Evolutionary conservation across 169 alveolate genomes (phyloP).

Genomic region (Plasmodium relictum): DNA sequence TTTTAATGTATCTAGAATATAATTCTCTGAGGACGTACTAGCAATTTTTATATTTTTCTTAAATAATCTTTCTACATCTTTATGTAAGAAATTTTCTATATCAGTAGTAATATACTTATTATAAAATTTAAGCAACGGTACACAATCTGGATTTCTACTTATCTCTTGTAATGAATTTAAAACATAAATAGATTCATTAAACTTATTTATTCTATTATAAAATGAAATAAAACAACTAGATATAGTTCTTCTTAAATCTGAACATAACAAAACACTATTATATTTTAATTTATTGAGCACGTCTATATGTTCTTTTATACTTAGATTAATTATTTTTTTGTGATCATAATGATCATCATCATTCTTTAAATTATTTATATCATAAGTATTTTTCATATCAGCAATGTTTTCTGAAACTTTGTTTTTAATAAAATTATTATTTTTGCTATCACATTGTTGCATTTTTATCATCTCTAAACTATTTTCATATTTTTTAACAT

Average conservation of each 20-base stretch:
- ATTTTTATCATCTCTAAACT: background rate
- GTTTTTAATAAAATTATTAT: background rate
- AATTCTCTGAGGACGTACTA: background rate
- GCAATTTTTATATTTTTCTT: constrained; percentile 19
- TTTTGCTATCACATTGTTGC: background rate
- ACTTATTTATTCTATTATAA: constrained; percentile 33
- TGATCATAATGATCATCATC: constrained; percentile 5
- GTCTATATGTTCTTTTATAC: constrained; percentile 50
- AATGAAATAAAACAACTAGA: constrained; percentile 61
- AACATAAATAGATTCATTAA: constrained; percentile 17
- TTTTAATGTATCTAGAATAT: constrained; percentile 41
- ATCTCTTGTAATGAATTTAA: constrained; percentile 68
- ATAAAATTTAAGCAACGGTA: constrained; percentile 23
- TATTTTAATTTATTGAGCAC: constrained; percentile 44
- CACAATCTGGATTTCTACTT: constrained; percentile 67
- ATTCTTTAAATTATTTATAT: background rate
- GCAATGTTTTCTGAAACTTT: background rate
- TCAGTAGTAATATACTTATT: constrained; percentile 38
- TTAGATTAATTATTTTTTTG: constrained; percentile 9
- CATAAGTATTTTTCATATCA: background rate
- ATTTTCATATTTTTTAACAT: background rate
- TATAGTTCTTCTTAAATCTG: constrained; percentile 75
- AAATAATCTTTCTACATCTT: constrained; percentile 36
- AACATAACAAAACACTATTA: constrained; percentile 37
- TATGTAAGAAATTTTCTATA: constrained; percentile 18